Conservation (phyloP, 2,329 filamentous ascomycete genomes). For the Lachnellula cervina region DNA sequence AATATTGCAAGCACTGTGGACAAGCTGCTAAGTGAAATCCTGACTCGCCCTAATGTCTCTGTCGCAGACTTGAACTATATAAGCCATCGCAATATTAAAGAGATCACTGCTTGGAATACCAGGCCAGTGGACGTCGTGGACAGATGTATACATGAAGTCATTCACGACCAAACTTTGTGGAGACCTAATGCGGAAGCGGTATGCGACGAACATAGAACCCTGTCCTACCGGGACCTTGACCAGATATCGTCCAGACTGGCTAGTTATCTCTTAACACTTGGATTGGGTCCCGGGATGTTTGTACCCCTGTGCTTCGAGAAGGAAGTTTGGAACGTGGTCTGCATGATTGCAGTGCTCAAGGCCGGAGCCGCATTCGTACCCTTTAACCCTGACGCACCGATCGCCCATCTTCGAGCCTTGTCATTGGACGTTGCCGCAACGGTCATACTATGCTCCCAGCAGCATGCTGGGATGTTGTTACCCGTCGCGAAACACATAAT, state of each 20-base stretch:
- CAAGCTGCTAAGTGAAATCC: not conserved
- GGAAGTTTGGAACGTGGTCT: conserved; percentile 22
- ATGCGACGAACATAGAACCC: conserved; percentile 8
- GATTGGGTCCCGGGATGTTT: conserved; percentile 9
- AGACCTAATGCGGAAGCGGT: conserved; percentile 10
- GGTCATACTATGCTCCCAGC: conserved; percentile 9
- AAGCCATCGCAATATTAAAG: not conserved
- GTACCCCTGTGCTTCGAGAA: conserved; percentile 20
- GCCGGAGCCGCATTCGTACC: conserved; percentile 28
- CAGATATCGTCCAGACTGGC: conserved; percentile 5
- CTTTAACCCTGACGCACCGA: conserved; percentile 20
- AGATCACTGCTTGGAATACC: conserved; percentile 7
- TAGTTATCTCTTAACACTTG: conserved; percentile 4
- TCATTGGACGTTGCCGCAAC: conserved; percentile 6
- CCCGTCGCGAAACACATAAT: not conserved
- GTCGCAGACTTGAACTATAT: not conserved
- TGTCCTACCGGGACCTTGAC: conserved; percentile 13
- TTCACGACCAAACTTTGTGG: not conserved
- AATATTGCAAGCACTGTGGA: not conserved
- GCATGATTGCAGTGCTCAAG: conserved; percentile 27
- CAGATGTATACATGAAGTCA: conserved; percentile 19
- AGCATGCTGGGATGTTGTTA: not conserved
- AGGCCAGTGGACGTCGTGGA: not conserved
- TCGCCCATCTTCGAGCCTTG: conserved; percentile 2
- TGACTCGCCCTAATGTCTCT: not conserved